Conservation (phyloP, 164 flowering plant species). For the Aristolochia contorta region DNA sequence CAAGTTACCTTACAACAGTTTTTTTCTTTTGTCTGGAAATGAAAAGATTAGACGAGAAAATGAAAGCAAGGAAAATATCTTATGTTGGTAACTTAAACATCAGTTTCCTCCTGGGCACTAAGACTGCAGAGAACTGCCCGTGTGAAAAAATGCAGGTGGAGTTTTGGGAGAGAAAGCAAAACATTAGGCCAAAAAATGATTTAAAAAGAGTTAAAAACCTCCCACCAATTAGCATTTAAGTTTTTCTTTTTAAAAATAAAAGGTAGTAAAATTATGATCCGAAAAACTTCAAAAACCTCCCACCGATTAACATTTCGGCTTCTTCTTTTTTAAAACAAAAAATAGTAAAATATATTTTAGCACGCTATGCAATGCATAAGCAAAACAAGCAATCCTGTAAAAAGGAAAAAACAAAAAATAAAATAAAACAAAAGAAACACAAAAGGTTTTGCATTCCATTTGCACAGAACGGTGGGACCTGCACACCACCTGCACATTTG, state of each 20-base stretch:
- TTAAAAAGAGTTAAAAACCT: background rate
- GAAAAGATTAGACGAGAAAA: no score
- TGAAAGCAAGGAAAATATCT: no score
- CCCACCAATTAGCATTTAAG: background rate
- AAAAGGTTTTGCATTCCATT: conserved; percentile 20
- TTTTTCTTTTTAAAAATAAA: background rate
- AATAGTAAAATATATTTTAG: background rate
- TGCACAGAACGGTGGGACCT: conserved; percentile 46
- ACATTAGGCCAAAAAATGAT: background rate
- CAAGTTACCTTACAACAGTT: no score
- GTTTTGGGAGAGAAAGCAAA: background rate
- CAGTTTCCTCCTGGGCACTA: no score
- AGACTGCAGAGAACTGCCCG: no score
- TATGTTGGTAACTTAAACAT: no score
- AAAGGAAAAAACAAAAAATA: background rate
- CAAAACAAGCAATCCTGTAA: background rate
- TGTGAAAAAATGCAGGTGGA: no score
- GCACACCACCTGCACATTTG: conserved; percentile 71
- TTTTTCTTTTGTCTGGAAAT: no score
- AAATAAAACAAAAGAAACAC: background rate
- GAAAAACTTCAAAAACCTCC: background rate
- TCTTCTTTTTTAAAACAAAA: background rate
- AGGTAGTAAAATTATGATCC: background rate
- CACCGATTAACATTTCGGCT: background rate
- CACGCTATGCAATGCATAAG: conserved; percentile 1